Base-by-base conservation (phyloP, 345 rosid genomes). In the Euclidium syriacum region DNA sequence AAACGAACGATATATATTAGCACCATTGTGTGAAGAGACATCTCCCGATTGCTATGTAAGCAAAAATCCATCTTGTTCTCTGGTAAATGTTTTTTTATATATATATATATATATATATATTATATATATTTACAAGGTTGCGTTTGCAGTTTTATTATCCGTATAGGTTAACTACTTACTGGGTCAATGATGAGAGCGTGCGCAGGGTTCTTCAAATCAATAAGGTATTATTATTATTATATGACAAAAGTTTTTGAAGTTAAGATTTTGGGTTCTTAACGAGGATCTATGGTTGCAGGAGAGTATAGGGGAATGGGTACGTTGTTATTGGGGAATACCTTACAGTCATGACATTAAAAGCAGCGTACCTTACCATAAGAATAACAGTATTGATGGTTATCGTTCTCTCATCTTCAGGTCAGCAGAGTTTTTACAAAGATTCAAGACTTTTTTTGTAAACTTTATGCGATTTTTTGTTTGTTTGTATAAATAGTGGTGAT, bases 401-500 rank as follows among this genome's bases (percentile, higher is more conserved):
- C 12, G 18, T 43, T 70, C 68, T 36, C 74, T 70, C 20, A 61
- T 70, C 63, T 70, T 43, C 51, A 70, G 62, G 68, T 68, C 33
- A 36, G 64, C 33, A 36, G 64, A 26, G 18, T 46, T 47, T 26
- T 7, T 35, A 7, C 25, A 66, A n/a, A 20, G 12, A 46, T 18
- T 47, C 63, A 34, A 44, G 8, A 33, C 14, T 6, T 58, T n/a
- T n/a, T 44, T 19, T 30, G 18, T 22, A 14, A 27, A 22, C 47
- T 14, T 52, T 12, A 14, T 17, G 16, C 1, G 77, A 84, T 61
- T 48, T 52, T 23, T 55, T 51, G 30, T 7, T 1, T 12, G 18
- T 23, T 55, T 51, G 30, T 7, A 1, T 12, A 16, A 33, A 59
- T 77, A 86, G 90, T 34, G 86, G 95, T 2, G 95, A 86, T 53